Percentiles rank a stretch among this genome's conserved stretches.
phyloP scores from a whole-genome alignment of 208 protist genomes.

The Wallacemonas collosoma region DNA sequence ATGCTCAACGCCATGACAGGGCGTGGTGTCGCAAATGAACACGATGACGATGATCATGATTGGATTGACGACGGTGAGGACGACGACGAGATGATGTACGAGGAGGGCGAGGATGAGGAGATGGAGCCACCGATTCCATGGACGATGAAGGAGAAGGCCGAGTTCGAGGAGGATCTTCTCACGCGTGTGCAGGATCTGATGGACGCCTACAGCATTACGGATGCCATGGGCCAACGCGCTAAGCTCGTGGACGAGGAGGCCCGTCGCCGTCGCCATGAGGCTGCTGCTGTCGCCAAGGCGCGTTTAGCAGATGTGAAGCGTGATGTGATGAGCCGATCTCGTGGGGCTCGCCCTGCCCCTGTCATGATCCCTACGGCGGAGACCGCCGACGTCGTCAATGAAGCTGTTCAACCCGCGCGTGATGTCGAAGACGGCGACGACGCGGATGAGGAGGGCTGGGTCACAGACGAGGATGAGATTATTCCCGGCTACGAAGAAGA shows the following conservation, averaged over 20 bases:
- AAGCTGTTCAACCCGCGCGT: not conserved
- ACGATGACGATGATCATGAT: conserved; percentile 31
- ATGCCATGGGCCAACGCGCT: conserved; percentile 35
- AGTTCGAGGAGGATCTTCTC: conserved; percentile 52
- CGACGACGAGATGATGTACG: conserved; percentile 23
- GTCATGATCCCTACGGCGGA: not conserved
- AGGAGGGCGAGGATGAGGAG: conserved; percentile 3
- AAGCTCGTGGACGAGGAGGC: conserved; percentile 12
- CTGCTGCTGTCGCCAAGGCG: conserved; percentile 21
- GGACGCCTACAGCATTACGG: conserved; percentile 37
- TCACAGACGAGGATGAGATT: conserved; percentile 10
- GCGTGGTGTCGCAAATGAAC: not conserved
- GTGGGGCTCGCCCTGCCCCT: not conserved
- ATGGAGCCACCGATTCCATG: conserved; percentile 22
- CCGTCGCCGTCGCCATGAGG: conserved; percentile 13
- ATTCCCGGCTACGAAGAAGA: conserved; percentile 6
- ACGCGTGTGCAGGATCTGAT: conserved; percentile 35
- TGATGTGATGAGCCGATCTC: not conserved
- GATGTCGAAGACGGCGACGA: not conserved
- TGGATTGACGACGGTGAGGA: conserved; percentile 15
- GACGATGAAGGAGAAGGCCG: conserved; percentile 40
- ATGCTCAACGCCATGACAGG: conserved; percentile 6
- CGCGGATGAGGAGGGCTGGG: conserved; percentile 9
- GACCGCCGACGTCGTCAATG: not conserved
- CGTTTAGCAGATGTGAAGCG: conserved; percentile 20